Evolutionary conservation across 208 protist species (phyloP).

Genomic region (Ichthyophonus hoferi): DNA sequence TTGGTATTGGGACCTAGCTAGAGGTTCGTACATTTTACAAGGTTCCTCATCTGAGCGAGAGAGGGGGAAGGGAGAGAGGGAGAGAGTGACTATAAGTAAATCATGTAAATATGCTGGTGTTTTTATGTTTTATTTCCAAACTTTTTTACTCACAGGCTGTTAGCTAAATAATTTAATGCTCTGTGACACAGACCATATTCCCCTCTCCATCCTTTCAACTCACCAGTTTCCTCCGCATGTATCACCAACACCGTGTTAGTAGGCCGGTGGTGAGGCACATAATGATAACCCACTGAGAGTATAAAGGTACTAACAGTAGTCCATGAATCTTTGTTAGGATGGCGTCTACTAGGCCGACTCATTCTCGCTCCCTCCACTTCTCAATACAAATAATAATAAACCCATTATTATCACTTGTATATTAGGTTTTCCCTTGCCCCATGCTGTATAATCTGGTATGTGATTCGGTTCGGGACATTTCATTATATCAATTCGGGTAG

Average conservation of each 20-base stretch:
- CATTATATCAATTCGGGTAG: too few species aligned
- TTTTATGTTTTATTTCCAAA: too few species aligned
- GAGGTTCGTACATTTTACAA: background rate
- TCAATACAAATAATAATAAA: too few species aligned
- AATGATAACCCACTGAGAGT: background rate
- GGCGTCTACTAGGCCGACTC: background rate
- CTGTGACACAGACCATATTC: too few species aligned
- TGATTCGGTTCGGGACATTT: too few species aligned
- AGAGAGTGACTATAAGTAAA: background rate
- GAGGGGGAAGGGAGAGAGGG: background rate
- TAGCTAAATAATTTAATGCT: too few species aligned
- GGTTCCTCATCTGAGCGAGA: background rate
- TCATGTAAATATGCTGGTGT: background rate
- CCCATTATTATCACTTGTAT: too few species aligned
- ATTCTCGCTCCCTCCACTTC: too few species aligned
- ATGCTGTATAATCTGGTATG: too few species aligned
- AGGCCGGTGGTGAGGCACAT: background rate
- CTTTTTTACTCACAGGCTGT: too few species aligned
- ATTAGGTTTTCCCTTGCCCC: too few species aligned
- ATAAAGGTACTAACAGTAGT: background rate
- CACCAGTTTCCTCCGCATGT: background rate
- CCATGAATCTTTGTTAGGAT: background rate
- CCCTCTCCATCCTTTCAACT: too few species aligned
- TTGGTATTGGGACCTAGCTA: background rate
- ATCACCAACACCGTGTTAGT: background rate